Evolutionary conservation across 306 rosid genomes (phyloP).

Genomic region (Vigna unguiculata): DNA sequence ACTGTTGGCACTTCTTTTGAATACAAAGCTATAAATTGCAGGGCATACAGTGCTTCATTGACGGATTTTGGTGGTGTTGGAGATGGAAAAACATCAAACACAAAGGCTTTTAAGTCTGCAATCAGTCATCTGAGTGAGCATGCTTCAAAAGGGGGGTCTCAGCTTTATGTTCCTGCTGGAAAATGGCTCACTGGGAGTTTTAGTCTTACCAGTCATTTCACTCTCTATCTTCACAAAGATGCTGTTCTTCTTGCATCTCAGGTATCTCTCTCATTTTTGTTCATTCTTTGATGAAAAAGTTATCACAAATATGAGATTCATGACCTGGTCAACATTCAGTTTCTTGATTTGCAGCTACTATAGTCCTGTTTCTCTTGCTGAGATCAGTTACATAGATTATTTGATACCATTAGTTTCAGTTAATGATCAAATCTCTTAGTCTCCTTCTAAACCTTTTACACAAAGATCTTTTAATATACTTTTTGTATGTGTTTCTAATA

Average conservation of each 20-base stretch:
- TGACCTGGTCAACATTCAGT: neutral
- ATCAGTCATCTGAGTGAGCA: conserved; percentile 59
- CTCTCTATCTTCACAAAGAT: conserved; percentile 63
- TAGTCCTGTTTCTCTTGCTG: neutral
- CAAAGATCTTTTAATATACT: neutral
- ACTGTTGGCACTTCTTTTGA: conserved; percentile 45
- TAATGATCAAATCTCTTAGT: neutral
- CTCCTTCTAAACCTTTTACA: neutral
- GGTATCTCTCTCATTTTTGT: conserved; percentile 48
- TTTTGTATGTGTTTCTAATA: neutral
- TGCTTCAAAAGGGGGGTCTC: conserved; percentile 66
- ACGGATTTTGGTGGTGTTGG: conserved; percentile 84
- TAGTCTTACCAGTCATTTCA: conserved; percentile 75
- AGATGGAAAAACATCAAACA: conserved; percentile 74
- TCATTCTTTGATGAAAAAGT: conserved; percentile 12
- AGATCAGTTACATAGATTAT: neutral
- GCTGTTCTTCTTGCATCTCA: conserved; percentile 84
- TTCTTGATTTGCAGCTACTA: neutral
- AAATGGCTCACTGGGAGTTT: conserved; percentile 90
- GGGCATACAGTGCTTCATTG: conserved; percentile 72
- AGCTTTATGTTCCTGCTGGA: conserved; percentile 77
- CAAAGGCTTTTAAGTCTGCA: conserved; percentile 73
- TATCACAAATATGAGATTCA: neutral
- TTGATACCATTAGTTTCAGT: neutral
- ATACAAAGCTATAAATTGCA: conserved; percentile 72